Conservation (phyloP, 2,329 filamentous ascomycete genomes). For the Fusarium poae region DNA sequence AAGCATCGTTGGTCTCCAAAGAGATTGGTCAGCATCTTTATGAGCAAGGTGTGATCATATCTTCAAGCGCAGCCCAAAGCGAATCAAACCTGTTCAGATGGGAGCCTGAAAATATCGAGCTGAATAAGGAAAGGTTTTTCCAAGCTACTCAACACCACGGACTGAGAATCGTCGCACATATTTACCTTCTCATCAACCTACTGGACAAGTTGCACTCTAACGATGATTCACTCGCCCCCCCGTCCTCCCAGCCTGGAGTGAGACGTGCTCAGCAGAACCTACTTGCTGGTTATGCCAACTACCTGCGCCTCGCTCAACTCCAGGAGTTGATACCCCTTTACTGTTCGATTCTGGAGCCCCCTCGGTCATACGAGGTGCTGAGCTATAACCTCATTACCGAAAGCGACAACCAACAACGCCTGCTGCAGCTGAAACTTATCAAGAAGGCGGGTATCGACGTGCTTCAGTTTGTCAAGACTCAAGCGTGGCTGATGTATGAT, state of each 20-base stretch:
- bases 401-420: constrained; percentile 72
- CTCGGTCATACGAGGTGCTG: constrained; percentile 77
- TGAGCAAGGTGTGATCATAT: constrained; percentile 66
- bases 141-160: constrained; percentile 71
- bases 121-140: constrained; percentile 64
- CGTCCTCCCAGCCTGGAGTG: constrained; percentile 39
- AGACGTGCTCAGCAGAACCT: constrained; percentile 76
- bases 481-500: constrained; percentile 67
- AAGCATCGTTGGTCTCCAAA: constrained; percentile 79
- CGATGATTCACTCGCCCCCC: constrained; percentile 29
- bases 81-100: constrained; percentile 49
- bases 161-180: constrained; percentile 76
- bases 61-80: constrained; percentile 43
- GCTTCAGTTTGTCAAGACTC: constrained; percentile 77
- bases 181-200: constrained; percentile 74
- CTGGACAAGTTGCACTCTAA: constrained; percentile 68
- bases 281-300: constrained; percentile 84
- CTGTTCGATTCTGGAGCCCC: constrained; percentile 78
- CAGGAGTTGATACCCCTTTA: constrained; percentile 88
- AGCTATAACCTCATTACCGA: constrained; percentile 83
- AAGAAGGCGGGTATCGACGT: constrained; percentile 79
- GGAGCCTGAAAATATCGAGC: constrained; percentile 48
- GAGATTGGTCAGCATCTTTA: constrained; percentile 69
- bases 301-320: constrained; percentile 78
- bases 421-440: constrained; percentile 80